A percentile compares a stretch with the other conserved stretches of the same genome.
Evolutionary conservation across 495 filamentous ascomycete species (phyloP).

Genomic region (Chaetomidium leptoderma): DNA sequence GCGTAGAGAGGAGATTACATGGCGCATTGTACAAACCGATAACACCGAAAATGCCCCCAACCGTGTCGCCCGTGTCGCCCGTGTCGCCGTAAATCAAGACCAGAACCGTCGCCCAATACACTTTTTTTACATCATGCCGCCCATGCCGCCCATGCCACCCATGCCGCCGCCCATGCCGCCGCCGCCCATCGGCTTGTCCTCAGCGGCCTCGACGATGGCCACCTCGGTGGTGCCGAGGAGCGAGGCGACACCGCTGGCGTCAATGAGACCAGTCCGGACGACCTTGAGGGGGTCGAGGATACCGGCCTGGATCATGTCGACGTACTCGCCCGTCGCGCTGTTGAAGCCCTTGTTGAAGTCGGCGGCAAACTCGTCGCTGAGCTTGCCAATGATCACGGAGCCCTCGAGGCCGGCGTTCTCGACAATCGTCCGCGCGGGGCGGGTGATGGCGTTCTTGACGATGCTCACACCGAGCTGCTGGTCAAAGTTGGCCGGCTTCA

Average conservation of each 20-base stretch:
- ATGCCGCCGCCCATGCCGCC: slow-evolving; percentile 33
- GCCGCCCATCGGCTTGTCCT: slow-evolving; percentile 78
- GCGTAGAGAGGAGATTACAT: slow-evolving; percentile 37
- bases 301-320: slow-evolving; percentile 95
- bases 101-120: slow-evolving; percentile 15
- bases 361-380: slow-evolving; percentile 83
- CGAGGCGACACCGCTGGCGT: slow-evolving; percentile 94
- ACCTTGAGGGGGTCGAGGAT: slow-evolving; percentile 99
- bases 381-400: slow-evolving; percentile 94
- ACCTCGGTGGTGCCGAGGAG: slow-evolving; percentile 97
- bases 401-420: slow-evolving; percentile 98
- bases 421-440: slow-evolving; percentile 87
- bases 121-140: slow-evolving; percentile 50
- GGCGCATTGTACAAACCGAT: slow-evolving; percentile 31
- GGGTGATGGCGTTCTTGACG: slow-evolving; percentile 94
- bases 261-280: slow-evolving; percentile 88
- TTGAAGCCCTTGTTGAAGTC: slow-evolving; percentile 99
- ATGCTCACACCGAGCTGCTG: slow-evolving; percentile 98
- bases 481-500: slow-evolving; percentile 94
- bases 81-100: slow-evolving; percentile 33
- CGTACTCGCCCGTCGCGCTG: slow-evolving; percentile 92
- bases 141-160: slow-evolving; percentile 59
- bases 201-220: slow-evolving; percentile 90
- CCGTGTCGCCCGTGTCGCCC: no score
- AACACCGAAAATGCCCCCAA: slow-evolving; percentile 35